Conservation (phyloP, 1,139 yeast genomes). For the Hemisphaericaspora xylanilytica region DNA sequence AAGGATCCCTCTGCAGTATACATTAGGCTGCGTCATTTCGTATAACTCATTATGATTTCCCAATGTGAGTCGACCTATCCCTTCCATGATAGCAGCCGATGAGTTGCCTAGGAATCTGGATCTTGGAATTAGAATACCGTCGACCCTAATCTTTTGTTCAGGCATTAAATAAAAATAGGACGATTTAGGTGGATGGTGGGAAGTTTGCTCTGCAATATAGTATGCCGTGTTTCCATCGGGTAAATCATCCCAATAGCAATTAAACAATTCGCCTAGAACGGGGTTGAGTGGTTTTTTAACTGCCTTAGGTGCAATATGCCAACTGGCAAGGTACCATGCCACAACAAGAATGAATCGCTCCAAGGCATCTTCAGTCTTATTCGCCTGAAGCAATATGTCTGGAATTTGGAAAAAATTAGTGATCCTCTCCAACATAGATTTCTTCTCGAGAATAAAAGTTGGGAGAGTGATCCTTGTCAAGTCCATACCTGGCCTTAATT, state of each 20-base stretch:
- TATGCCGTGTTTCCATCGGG: slow-evolving; percentile 65
- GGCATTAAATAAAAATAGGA: slow-evolving; percentile 90
- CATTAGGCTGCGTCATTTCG: slow-evolving; percentile 86
- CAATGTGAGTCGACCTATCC: slow-evolving; percentile 70
- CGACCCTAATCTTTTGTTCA: slow-evolving; percentile 74
- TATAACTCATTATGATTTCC: slow-evolving; percentile 69
- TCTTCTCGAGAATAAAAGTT: slow-evolving; percentile 89
- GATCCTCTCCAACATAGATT: slow-evolving; percentile 93
- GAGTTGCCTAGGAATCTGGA: slow-evolving; percentile 91
- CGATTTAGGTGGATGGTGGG: slow-evolving; percentile 98
- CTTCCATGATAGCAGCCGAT: slow-evolving; percentile 97
- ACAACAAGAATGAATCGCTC: slow-evolving; percentile 71
- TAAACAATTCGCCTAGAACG: slow-evolving; percentile 84
- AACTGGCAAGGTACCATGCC: slow-evolving; percentile 88
- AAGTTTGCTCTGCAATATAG: slow-evolving; percentile 89
- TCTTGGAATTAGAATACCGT: slow-evolving; percentile 83
- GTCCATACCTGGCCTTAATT: slow-evolving; percentile 90
- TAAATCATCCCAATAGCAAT: slow-evolving; percentile 89
- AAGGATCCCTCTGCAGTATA: slow-evolving; percentile 91
- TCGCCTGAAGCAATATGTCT: slow-evolving; percentile 67
- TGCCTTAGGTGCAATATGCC: slow-evolving; percentile 99
- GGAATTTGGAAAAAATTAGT: slow-evolving; percentile 90
- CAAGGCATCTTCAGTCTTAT: slow-evolving; percentile 53
- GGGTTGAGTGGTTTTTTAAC: slow-evolving; percentile 97
- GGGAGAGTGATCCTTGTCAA: slow-evolving; percentile 88